These are phyloP conservation scores for Kluyveromyces aestuarii DNA, from an alignment of 805 yeast species.

Conservation along the genomic window DNA sequence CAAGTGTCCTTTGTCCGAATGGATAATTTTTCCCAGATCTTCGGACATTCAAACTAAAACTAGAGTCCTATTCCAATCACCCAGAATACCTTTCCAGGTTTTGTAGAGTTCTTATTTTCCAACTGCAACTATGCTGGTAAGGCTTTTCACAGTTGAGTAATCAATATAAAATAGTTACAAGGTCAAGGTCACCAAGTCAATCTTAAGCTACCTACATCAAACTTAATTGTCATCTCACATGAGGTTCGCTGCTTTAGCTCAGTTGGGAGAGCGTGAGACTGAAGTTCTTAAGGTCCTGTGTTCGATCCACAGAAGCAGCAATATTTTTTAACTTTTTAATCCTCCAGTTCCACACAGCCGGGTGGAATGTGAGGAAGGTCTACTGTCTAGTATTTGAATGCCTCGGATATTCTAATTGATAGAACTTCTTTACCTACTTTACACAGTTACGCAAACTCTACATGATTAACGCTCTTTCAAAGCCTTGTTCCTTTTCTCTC, in stretches of 20 bases:
- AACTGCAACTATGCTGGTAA: too few relatives aligned
- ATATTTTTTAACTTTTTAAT: slow-evolving; percentile 6
- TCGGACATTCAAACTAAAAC: neutral
- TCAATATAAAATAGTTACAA: too few relatives aligned
- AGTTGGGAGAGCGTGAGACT: slow-evolving; percentile 39
- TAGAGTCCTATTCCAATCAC: neutral
- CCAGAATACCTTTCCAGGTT: too few relatives aligned
- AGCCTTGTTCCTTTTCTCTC: slow-evolving; percentile 91
- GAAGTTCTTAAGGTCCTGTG: slow-evolving; percentile 71
- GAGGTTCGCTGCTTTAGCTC: slow-evolving; percentile 32
- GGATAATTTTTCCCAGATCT: slow-evolving; percentile 4
- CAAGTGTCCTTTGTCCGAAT: slow-evolving; percentile 21
- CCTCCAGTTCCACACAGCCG: neutral
- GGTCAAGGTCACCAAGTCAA: too few relatives aligned
- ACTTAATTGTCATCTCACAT: too few relatives aligned
- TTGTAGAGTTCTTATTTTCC: too few relatives aligned
- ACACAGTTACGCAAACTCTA: neutral
- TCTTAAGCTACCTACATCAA: too few relatives aligned
- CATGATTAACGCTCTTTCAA: slow-evolving; percentile 67
- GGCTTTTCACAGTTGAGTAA: too few relatives aligned
- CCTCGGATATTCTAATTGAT: neutral
- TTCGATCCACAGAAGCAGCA: slow-evolving; percentile 78
- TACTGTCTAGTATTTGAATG: neutral
- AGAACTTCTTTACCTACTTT: neutral
- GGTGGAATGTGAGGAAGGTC: neutral